Percentiles rank a stretch among this genome's conserved stretches.
Conservation (phyloP, 371 early-diverging fungal genomes). For the Apophysomyces elegans region DNA sequence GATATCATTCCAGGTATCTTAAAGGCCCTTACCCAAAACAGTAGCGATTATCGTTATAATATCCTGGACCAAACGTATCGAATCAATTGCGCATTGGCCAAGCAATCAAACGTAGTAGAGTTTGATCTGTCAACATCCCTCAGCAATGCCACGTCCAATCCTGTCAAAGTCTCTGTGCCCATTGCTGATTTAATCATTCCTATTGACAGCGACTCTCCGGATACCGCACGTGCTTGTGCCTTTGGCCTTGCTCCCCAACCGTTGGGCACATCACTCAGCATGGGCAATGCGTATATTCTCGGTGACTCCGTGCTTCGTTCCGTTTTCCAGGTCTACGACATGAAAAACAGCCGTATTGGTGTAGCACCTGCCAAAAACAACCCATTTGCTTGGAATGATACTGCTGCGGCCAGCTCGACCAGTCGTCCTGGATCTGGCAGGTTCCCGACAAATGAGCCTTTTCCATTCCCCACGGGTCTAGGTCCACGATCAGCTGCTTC, state of each 20-base stretch:
- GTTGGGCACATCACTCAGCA: not conserved
- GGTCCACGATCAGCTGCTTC: not conserved
- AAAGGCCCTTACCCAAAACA: not conserved
- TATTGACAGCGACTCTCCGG: not conserved
- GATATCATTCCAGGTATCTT: slow-evolving; percentile 1
- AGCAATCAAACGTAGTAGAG: not conserved
- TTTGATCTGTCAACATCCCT: not conserved
- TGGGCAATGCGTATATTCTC: not conserved
- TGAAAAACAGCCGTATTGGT: not conserved
- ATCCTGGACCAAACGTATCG: not conserved
- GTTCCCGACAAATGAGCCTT: not conserved
- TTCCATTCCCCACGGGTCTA: not conserved
- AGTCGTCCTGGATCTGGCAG: not conserved
- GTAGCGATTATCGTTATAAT: not conserved
- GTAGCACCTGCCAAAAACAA: not conserved
- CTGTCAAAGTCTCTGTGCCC: not conserved
- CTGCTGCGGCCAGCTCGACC: not conserved
- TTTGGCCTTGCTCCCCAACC: not conserved
- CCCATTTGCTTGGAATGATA: not conserved
- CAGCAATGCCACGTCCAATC: not conserved
- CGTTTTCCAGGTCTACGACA: not conserved
- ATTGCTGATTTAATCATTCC: not conserved
- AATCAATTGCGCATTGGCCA: not conserved
- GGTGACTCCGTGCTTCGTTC: slow-evolving; percentile 2
- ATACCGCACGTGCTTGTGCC: not conserved